These are phyloP conservation scores for Nicotiana tabacum DNA, from an alignment of 257 asterid species.

Conservation along the genomic window DNA sequence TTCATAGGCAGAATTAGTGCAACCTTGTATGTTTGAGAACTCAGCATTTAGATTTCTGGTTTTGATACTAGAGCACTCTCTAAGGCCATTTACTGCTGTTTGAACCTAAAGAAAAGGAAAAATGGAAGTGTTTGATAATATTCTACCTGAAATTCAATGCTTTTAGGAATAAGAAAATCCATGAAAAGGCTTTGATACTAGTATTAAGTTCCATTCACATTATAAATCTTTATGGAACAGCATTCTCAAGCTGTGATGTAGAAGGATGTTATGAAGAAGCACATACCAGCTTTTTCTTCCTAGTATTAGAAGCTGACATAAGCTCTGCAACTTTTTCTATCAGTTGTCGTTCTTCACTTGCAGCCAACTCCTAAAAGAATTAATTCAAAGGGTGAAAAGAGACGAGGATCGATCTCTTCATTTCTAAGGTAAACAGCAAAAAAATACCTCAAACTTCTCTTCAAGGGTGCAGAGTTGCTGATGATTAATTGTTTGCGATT, in stretches of 20 bases:
- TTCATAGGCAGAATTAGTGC: slow-evolving; percentile 26
- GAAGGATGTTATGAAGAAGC: not conserved
- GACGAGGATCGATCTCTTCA: not conserved
- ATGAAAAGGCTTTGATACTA: not conserved
- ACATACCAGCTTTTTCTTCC: slow-evolving; percentile 43
- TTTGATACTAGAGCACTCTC: slow-evolving; percentile 24
- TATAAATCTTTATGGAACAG: not conserved
- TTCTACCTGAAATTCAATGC: not conserved
- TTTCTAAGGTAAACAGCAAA: not conserved
- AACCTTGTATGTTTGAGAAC: slow-evolving; percentile 23
- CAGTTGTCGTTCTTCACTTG: slow-evolving; percentile 43
- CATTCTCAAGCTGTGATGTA: not conserved
- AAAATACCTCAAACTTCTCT: slow-evolving; percentile 39
- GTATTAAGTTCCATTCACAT: not conserved
- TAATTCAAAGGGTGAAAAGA: not conserved
- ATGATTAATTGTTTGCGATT: slow-evolving; percentile 28
- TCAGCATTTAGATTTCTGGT: slow-evolving; percentile 28
- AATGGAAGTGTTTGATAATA: not conserved
- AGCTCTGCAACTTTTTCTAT: slow-evolving; percentile 41
- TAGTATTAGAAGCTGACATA: slow-evolving; percentile 36
- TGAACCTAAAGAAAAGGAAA: slow-evolving; percentile 32
- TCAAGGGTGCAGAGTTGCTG: slow-evolving; percentile 37
- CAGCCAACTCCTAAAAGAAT: slow-evolving; percentile 37
- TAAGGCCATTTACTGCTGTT: slow-evolving; percentile 27
- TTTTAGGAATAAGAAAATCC: not conserved